These are phyloP conservation scores for Echria macrotheca DNA, from an alignment of 495 filamentous ascomycete genomes.

Conservation along the genomic window DNA sequence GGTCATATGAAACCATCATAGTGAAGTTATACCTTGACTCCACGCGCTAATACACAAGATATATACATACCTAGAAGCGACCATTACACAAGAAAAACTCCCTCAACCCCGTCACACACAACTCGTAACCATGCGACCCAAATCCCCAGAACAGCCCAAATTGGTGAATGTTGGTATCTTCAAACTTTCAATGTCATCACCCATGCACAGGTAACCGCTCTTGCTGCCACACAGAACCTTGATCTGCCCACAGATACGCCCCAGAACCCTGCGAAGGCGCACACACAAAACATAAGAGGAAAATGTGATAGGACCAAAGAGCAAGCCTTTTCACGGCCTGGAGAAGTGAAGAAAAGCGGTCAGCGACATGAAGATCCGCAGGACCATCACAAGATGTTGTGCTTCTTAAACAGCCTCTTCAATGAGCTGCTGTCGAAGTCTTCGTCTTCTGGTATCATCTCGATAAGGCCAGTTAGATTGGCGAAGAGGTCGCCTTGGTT, in stretches of 20 bases:
- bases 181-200: constrained; percentile 7
- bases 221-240: not conserved
- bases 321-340: not conserved
- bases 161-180: constrained; percentile 6
- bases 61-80: too few relatives aligned
- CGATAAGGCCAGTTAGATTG: constrained; percentile 78
- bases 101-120: not conserved
- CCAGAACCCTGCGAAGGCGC: not conserved
- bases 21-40: too few relatives aligned
- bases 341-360: not conserved
- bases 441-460: constrained; percentile 70
- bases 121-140: not conserved
- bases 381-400: constrained; percentile 42
- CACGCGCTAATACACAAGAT: too few relatives aligned
- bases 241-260: not conserved
- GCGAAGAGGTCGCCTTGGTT: constrained; percentile 82
- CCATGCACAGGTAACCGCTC: not conserved
- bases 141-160: not conserved
- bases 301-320: not conserved
- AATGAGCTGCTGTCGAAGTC: constrained; percentile 48
- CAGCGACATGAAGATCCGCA: too few relatives aligned
- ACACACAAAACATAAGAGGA: not conserved
- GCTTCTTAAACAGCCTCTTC: constrained; percentile 41
- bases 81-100: too few relatives aligned
- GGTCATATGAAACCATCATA: too few relatives aligned